These are phyloP conservation scores for Hypoxylon subgilvum DNA, from an alignment of 495 filamentous ascomycete species.

Conservation along the genomic window DNA sequence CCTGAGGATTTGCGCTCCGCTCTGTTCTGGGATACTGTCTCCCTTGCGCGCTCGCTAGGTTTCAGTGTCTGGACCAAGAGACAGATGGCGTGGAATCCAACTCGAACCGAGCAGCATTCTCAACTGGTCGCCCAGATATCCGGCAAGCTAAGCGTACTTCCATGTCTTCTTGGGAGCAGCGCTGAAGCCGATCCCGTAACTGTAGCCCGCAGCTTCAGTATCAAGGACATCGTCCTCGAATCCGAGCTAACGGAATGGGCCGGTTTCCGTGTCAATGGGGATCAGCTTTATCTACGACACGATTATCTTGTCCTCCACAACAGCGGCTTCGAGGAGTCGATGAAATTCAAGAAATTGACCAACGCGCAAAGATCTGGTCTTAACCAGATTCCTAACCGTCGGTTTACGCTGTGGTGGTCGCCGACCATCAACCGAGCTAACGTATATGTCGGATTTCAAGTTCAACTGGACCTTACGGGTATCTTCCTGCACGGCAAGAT, in stretches of 20 bases:
- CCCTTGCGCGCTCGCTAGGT: too few relatives aligned
- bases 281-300: constrained; percentile 58
- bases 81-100: too few relatives aligned
- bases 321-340: constrained; percentile 76
- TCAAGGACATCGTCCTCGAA: constrained; percentile 52
- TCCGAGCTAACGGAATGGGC: constrained; percentile 31
- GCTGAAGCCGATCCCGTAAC: not conserved
- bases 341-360: constrained; percentile 99
- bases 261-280: constrained; percentile 44
- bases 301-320: constrained; percentile 55
- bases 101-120: too few relatives aligned
- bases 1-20: too few relatives aligned
- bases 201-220: constrained; percentile 41
- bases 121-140: too few relatives aligned
- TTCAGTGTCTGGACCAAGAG: too few relatives aligned
- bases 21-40: too few relatives aligned
- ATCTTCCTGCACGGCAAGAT: constrained; percentile 99
- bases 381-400: constrained; percentile 99
- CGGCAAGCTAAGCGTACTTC: too few relatives aligned
- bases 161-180: too few relatives aligned
- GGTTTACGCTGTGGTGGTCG: constrained; percentile 99
- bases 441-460: constrained; percentile 96
- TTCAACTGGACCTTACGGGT: constrained; percentile 96
- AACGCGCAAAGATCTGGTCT: constrained; percentile 98
- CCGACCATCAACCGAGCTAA: constrained; percentile 80